A percentile compares a stretch with the other conserved stretches of the same genome.
phyloP scores from a whole-genome alignment of 1,284 basidiomycete species.

The Leccinum insolens region DNA sequence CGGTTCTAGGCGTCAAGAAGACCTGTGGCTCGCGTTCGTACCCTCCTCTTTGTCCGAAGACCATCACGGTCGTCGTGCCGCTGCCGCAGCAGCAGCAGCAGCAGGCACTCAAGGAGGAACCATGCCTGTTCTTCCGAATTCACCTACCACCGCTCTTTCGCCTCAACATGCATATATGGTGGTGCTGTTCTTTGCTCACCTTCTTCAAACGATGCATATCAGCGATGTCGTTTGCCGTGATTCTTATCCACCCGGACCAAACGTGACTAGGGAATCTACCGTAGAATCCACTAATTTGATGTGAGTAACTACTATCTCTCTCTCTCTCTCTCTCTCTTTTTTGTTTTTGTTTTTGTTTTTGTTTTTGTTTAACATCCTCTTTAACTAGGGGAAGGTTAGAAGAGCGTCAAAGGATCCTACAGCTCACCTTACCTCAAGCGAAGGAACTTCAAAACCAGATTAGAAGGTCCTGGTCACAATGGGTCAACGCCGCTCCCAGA shows the following conservation, averaged over 20 bases:
- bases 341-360: no score
- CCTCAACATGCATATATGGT: neutral
- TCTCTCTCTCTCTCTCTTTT: no score
- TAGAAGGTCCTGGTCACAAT: neutral
- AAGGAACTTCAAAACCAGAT: neutral
- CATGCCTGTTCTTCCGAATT: neutral
- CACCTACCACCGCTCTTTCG: constrained; percentile 1
- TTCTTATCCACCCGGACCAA: neutral
- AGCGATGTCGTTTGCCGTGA: neutral
- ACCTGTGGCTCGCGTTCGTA: constrained; percentile 13
- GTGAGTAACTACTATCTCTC: neutral
- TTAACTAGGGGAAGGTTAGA: neutral
- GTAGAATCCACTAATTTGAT: neutral
- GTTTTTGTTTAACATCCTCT: no score
- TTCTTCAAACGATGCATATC: constrained; percentile 1
- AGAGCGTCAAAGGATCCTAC: neutral
- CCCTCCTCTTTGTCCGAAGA: neutral
- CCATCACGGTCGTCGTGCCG: neutral
- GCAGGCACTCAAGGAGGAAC: no score
- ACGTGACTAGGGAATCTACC: neutral
- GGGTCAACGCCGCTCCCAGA: neutral
- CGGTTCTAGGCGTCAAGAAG: constrained; percentile 4
- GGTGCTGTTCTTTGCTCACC: constrained; percentile 7
- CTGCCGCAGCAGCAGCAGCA: no score
- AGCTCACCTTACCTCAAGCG: neutral